Percentiles rank a stretch among this genome's conserved stretches.
Conservation (phyloP, 495 filamentous ascomycete genomes). For the Annulohypoxylon maeteangense region DNA sequence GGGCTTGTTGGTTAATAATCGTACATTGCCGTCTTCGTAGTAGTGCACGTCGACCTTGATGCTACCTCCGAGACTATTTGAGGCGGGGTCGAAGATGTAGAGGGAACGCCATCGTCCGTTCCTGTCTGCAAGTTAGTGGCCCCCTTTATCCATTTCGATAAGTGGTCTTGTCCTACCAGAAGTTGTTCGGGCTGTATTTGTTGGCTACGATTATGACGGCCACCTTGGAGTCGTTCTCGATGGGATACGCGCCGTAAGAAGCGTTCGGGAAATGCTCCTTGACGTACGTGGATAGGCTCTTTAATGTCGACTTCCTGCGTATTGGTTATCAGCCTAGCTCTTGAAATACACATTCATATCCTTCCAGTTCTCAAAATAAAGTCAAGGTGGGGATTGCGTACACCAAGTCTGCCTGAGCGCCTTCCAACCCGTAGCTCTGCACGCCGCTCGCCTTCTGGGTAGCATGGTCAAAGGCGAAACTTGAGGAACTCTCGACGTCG, state of each 20-base stretch:
- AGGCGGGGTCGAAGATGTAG: slow-evolving; percentile 79
- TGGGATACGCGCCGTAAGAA: slow-evolving; percentile 82
- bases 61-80: slow-evolving; percentile 68
- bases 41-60: slow-evolving; percentile 95
- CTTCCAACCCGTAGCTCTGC: slow-evolving; percentile 84
- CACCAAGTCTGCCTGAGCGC: slow-evolving; percentile 81
- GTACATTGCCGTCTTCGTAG: slow-evolving; percentile 99
- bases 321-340: slow-evolving; percentile 11
- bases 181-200: slow-evolving; percentile 98
- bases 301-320: slow-evolving; percentile 79
- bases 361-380: background rate
- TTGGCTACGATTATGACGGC: slow-evolving; percentile 89
- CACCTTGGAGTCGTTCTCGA: slow-evolving; percentile 76
- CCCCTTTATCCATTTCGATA: background rate
- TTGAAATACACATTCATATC: background rate
- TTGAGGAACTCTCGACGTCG: slow-evolving; percentile 85
- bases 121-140: slow-evolving; percentile 56
- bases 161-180: slow-evolving; percentile 70
- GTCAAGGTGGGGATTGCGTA: slow-evolving; percentile 51
- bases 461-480: slow-evolving; percentile 86
- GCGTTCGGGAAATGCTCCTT: slow-evolving; percentile 89
- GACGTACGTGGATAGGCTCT: slow-evolving; percentile 78
- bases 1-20: slow-evolving; percentile 85
- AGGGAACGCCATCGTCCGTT: slow-evolving; percentile 95
- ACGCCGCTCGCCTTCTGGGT: slow-evolving; percentile 88